Conservation (phyloP, 1,284 basidiomycete species). For the Apiotrichum gamsii region DNA sequence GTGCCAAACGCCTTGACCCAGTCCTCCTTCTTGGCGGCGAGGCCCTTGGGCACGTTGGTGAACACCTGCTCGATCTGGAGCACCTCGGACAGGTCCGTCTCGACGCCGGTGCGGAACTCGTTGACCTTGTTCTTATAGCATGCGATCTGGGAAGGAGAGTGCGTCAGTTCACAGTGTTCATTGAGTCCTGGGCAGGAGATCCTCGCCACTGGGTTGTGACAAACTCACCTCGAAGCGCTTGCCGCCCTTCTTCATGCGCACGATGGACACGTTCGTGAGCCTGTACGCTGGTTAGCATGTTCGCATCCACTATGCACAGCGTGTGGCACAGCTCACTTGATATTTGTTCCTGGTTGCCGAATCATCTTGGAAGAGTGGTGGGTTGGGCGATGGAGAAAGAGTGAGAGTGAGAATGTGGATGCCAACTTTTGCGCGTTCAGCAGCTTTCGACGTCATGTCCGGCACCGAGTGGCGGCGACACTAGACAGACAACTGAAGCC, state of each 20-base stretch:
- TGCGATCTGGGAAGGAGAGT: slow-evolving; percentile 77
- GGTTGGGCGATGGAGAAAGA: neutral
- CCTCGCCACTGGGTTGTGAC: too few species aligned
- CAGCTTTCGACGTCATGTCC: neutral
- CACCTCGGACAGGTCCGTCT: slow-evolving; percentile 91
- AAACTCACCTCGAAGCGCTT: slow-evolving; percentile 85
- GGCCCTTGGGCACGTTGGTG: slow-evolving; percentile 92
- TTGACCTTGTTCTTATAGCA: slow-evolving; percentile 99
- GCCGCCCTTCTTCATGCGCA: slow-evolving; percentile 90
- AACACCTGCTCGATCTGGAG: slow-evolving; percentile 96
- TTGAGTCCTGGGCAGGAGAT: too few species aligned
- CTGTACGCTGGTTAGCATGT: slow-evolving; percentile 49
- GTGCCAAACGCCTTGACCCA: slow-evolving; percentile 87
- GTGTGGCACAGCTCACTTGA: slow-evolving; percentile 21
- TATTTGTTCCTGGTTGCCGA: slow-evolving; percentile 19
- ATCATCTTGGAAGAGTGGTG: slow-evolving; percentile 6
- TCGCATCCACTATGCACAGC: accelerated
- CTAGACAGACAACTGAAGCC: neutral
- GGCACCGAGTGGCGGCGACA: neutral
- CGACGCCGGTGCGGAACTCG: slow-evolving; percentile 88
- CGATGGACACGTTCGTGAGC: slow-evolving; percentile 92
- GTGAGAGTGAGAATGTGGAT: neutral
- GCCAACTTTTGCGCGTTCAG: neutral
- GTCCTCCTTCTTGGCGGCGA: slow-evolving; percentile 81
- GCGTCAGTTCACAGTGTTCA: neutral